A percentile compares a stretch with the other conserved stretches of the same genome.
These are phyloP conservation scores for Metschnikowia borealis DNA, from an alignment of 805 yeast species.

Conservation along the genomic window DNA sequence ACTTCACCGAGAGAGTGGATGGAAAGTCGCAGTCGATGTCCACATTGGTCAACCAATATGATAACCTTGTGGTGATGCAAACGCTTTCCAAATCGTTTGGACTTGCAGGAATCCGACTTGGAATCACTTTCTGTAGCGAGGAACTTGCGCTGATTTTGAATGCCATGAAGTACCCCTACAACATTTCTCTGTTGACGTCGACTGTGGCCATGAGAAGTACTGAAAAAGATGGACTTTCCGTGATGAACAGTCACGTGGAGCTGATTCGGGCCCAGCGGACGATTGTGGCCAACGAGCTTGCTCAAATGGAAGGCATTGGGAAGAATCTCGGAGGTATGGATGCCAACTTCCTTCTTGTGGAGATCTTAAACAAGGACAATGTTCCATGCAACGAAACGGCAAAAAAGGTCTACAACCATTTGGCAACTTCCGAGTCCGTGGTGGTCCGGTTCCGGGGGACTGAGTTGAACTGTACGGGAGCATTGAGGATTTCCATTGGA, in stretches of 20 bases:
- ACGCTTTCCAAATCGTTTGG: slow-evolving; percentile 95
- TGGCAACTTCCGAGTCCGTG: slow-evolving; percentile 71
- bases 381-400: slow-evolving; percentile 69
- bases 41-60: slow-evolving; percentile 75
- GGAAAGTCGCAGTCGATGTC: slow-evolving; percentile 56
- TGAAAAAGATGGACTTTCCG: slow-evolving; percentile 47
- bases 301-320: slow-evolving; percentile 61
- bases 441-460: slow-evolving; percentile 90
- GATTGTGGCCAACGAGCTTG: slow-evolving; percentile 49
- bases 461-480: slow-evolving; percentile 87
- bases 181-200: slow-evolving; percentile 79
- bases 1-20: slow-evolving; percentile 45
- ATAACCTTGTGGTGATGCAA: slow-evolving; percentile 83
- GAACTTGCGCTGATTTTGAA: slow-evolving; percentile 67
- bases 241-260: slow-evolving; percentile 54
- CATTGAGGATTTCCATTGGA: slow-evolving; percentile 83
- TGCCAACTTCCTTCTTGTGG: slow-evolving; percentile 78
- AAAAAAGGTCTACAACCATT: slow-evolving; percentile 52
- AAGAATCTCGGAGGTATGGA: slow-evolving; percentile 77
- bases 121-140: slow-evolving; percentile 65
- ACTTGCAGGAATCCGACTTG: slow-evolving; percentile 89
- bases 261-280: slow-evolving; percentile 54
- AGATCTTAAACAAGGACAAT: slow-evolving; percentile 60
- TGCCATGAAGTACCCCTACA: slow-evolving; percentile 94
- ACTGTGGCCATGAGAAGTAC: slow-evolving; percentile 74